A percentile compares a stretch with the other conserved stretches of the same genome.
Conservation (phyloP, 352 stramenopile species). For the Pythium pyrilobum region DNA sequence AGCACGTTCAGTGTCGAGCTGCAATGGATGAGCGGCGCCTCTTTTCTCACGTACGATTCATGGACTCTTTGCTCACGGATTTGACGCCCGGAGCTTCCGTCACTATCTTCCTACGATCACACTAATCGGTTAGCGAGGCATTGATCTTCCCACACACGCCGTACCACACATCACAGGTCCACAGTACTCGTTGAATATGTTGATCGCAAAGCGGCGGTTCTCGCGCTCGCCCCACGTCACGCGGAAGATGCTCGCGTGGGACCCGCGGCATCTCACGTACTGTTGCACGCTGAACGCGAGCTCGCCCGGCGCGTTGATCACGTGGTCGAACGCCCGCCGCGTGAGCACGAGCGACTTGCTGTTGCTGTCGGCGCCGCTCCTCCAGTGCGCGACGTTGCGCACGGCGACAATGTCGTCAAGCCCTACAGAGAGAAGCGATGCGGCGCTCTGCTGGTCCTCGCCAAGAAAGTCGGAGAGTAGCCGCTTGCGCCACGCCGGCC, state of each 20-base stretch:
- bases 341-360: conserved; percentile 66
- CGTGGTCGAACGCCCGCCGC: conserved; percentile 40
- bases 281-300: conserved; percentile 61
- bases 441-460: conserved; percentile 10
- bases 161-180: no score
- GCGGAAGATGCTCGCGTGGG: conserved; percentile 64
- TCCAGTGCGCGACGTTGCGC: conserved; percentile 50
- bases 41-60: no score
- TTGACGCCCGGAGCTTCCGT: conserved; percentile 8
- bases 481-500: conserved; percentile 51
- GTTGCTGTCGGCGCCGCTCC: conserved; percentile 24
- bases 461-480: conserved; percentile 37
- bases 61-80: no score
- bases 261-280: conserved; percentile 64
- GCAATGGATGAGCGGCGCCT: no score
- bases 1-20: no score
- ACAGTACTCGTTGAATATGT: conserved; percentile 78
- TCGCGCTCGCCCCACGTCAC: conserved; percentile 50
- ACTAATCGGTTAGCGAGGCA: no score
- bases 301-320: conserved; percentile 52
- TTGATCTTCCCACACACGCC: no score
- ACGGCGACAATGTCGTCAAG: conserved; percentile 50
- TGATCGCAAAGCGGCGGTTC: conserved; percentile 60
- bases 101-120: conserved; percentile 15
- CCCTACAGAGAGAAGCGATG: conserved; percentile 8